Base-by-base conservation (phyloP, 2,329 filamentous ascomycete species). In the Cladosporium sp. region DNA sequence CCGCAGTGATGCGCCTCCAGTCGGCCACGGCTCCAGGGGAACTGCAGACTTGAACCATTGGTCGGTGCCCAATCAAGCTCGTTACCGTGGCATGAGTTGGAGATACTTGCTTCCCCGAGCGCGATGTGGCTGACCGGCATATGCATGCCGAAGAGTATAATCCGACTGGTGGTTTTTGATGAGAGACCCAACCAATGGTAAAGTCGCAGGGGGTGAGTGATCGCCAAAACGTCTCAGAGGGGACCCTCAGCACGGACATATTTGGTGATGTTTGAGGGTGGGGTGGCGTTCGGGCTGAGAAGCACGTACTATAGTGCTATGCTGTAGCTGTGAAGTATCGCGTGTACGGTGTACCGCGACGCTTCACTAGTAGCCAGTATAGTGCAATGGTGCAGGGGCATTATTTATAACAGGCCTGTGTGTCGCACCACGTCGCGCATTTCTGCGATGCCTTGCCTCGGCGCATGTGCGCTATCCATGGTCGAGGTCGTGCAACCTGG, bases 271-370 rank as follows among this genome's bases (percentile, higher is more conserved):
- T 34, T 49, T 16, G 46, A 38, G 28, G 46, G 37, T 33, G 28
- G 31, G 42, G 28, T 38, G 46, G 14, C 40, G 14, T 40, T 37
- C 22, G 37, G 38, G 46, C 38, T 49, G 46, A 49, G 38, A 42
- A 19, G 46, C 46, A 42, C 31, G n/a, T 38, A 28, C 22, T 28
- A 28, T 28, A 28, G 22, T 28, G 22, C 22, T 28, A 28, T 28
- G 22, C 22, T 28, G 22, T 28, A 28, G 22, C 22, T 28, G 22
- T 28, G 22, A 28, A 28, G 22, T 28, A 28, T 28, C 22, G 22
- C 22, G 22, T 28, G 3, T 28, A 5, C 22, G 22, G 22, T 7
- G 22, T 28, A 28, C 22, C 22, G 22, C 22, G 22, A 28, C 22
- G 22, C 22, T 28, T 28, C 7, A 28, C 22, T 28, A 28, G 22